Evolutionary conservation across 2,329 filamentous ascomycete species (phyloP).

Genomic region (Claviceps cyperi): DNA sequence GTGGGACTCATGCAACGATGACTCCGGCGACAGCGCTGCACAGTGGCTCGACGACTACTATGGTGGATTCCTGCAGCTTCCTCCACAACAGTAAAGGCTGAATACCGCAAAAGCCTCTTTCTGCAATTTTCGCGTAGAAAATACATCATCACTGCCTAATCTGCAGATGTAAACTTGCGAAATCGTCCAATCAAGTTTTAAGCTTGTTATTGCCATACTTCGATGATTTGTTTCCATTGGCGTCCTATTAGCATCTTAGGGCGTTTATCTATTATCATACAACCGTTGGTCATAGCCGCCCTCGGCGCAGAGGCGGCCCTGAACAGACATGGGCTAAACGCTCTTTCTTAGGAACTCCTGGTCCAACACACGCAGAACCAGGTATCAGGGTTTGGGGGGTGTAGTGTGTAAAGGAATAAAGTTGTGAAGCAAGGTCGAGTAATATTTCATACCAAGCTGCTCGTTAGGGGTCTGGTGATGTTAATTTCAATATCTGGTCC

Average conservation of each 20-base stretch:
- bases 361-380: no score
- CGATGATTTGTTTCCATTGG: not conserved
- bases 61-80: slow-evolving; percentile 37
- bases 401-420: no score
- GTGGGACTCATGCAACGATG: slow-evolving; percentile 36
- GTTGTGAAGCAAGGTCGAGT: no score
- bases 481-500: no score
- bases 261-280: not conserved
- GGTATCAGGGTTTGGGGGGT: no score
- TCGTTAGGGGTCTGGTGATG: no score
- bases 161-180: not conserved
- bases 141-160: not conserved
- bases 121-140: not conserved
- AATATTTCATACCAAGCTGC: no score
- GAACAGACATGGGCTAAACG: no score
- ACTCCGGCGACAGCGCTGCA: slow-evolving; percentile 36
- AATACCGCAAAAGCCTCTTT: not conserved
- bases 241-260: not conserved
- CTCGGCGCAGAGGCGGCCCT: no score
- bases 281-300: no score
- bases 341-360: no score
- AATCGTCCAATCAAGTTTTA: not conserved
- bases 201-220: not conserved
- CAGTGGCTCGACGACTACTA: slow-evolving; percentile 42
- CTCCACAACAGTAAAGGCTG: slow-evolving; percentile 11